Base-by-base conservation (phyloP, 2,329 filamentous ascomycete species). In the Phaeoacremonium minimum region DNA sequence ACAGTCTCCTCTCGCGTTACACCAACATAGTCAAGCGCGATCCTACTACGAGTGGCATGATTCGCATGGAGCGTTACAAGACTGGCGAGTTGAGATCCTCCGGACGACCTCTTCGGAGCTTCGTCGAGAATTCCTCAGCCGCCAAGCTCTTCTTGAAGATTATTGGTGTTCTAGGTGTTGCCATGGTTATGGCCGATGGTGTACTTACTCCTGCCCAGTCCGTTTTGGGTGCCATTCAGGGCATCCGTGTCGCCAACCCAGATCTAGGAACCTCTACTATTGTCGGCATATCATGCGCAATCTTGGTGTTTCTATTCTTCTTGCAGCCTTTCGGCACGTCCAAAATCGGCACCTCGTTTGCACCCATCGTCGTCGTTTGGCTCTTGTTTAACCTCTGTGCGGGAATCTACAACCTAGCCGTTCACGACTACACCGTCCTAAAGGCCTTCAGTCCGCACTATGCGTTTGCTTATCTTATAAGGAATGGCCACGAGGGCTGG, bases 131-230 rank as follows among this genome's bases (percentile, higher is more conserved):
- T 6, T 81, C 72, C 40, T 60, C 39, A 5, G 53, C 71, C 32
- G 66, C 73, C 14, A 71, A 75, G 20, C 59, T 61, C 9, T 44
- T 77, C 1, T 59, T 86, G 14, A 82, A 83, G 50, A 60, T 71
- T 2, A 68, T 83, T 30, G 80, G 78, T 2, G 77, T 85, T 2
- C 59, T 85, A 7, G 80, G 77, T 9, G 81, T 85, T 8, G 75
- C 75, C 18, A 76, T 85, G 69, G 79, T 85, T 43, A 79, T 85
- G 59, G 66, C 69, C 5, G 69, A 85, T 52, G 80, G 81, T 31
- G 71, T 85, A 9, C 60, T 85, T 17, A 85, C 81, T 2, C 82
- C 81, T 0, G 82, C 82, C 1, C 81, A 86, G 52, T 84, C 80
- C 4, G 77, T 85, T 2, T 67, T 86, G 6, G 82, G 82, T 17